phyloP scores from a whole-genome alignment of 257 asterid species.

The Penstemon eatonii region DNA sequence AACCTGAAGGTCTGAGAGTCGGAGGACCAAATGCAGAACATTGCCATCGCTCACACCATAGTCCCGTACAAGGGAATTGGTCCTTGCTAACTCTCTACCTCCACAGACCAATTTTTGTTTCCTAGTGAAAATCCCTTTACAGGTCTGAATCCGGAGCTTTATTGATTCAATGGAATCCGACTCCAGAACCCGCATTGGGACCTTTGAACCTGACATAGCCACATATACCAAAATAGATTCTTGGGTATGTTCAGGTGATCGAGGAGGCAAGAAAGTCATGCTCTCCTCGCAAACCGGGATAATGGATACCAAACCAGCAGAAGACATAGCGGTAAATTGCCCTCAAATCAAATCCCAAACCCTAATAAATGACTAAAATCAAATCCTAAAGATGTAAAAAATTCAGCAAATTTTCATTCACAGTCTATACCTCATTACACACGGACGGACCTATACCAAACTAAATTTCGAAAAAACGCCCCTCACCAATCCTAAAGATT shows the following conservation, averaged over 20 bases:
- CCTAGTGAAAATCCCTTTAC: slow-evolving; percentile 67
- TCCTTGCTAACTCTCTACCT: slow-evolving; percentile 77
- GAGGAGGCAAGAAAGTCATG: slow-evolving; percentile 41
- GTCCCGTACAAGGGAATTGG: slow-evolving; percentile 72
- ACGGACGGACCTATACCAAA: slow-evolving; percentile 29
- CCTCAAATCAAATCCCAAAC: slow-evolving; percentile 32
- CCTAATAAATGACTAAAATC: slow-evolving; percentile 31
- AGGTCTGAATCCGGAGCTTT: slow-evolving; percentile 66
- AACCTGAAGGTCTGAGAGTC: slow-evolving; percentile 66
- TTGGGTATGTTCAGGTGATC: slow-evolving; percentile 44
- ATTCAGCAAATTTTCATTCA: slow-evolving; percentile 31
- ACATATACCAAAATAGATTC: slow-evolving; percentile 59
- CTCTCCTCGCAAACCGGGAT: slow-evolving; percentile 52
- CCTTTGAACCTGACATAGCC: slow-evolving; percentile 67
- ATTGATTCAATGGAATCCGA: slow-evolving; percentile 78
- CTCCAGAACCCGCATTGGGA: slow-evolving; percentile 71
- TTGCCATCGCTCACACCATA: slow-evolving; percentile 79
- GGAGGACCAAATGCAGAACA: slow-evolving; percentile 76
- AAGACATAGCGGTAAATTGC: slow-evolving; percentile 49
- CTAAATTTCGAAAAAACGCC: slow-evolving; percentile 9
- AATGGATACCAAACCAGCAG: slow-evolving; percentile 70
- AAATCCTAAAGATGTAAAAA: slow-evolving; percentile 30
- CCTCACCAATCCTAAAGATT: slow-evolving; percentile 54
- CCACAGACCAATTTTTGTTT: slow-evolving; percentile 78
- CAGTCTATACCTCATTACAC: slow-evolving; percentile 24